These are phyloP conservation scores for Fraxinus paxiana DNA, from an alignment of 305 asterid genomes.

Conservation along the genomic window DNA sequence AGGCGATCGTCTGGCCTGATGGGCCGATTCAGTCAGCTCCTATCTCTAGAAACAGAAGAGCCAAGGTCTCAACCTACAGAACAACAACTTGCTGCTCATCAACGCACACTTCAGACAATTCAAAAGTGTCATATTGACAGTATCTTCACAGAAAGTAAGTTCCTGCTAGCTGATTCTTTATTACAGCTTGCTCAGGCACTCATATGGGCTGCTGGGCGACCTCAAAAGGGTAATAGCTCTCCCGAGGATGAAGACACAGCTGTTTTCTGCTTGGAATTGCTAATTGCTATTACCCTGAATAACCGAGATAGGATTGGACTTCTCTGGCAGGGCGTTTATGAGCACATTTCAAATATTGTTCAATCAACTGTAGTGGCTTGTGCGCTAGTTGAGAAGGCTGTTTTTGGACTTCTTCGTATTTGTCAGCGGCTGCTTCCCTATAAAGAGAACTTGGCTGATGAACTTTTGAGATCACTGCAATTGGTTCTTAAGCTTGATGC, in stretches of 20 bases:
- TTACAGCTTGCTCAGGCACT: constrained; percentile 92
- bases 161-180: constrained; percentile 73
- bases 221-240: constrained; percentile 80
- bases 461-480: constrained; percentile 74
- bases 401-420: constrained; percentile 87
- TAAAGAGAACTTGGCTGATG: constrained; percentile 86
- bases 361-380: constrained; percentile 92
- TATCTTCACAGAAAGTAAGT: constrained; percentile 90
- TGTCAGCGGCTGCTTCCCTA: constrained; percentile 89
- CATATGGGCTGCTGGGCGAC: constrained; percentile 94
- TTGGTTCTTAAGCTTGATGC: constrained; percentile 89
- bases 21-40: constrained; percentile 95
- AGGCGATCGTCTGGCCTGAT: constrained; percentile 95
- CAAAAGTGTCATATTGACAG: constrained; percentile 93
- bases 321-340: constrained; percentile 92
- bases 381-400: constrained; percentile 89
- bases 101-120: constrained; percentile 89
- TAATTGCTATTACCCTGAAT: constrained; percentile 82
- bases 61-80: constrained; percentile 94
- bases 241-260: constrained; percentile 98
- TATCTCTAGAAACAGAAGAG: constrained; percentile 91
- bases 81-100: constrained; percentile 94
- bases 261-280: constrained; percentile 87
- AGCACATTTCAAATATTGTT: constrained; percentile 81
- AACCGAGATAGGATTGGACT: constrained; percentile 86